Percentiles rank a stretch among this genome's conserved stretches.
Evolutionary conservation across 495 filamentous ascomycete species (phyloP).

Genomic region (Annulohypoxylon bovei): DNA sequence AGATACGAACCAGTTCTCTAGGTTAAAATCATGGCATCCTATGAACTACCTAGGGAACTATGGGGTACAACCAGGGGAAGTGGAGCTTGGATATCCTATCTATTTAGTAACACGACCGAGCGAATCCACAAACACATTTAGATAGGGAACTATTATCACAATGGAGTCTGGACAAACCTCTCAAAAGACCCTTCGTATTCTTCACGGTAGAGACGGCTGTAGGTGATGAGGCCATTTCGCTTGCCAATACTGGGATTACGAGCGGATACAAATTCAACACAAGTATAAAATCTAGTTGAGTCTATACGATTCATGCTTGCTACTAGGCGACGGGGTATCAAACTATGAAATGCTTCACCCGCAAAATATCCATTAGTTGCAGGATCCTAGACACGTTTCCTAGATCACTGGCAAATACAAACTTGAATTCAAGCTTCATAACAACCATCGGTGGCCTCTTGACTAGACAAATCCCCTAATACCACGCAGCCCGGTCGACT

Average conservation of each 20-base stretch:
- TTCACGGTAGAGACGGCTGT: background rate
- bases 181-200: background rate
- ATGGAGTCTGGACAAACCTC: too few species aligned
- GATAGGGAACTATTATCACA: background rate
- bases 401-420: background rate
- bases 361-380: background rate
- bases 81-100: background rate
- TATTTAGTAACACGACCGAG: background rate
- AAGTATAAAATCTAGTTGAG: background rate
- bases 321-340: background rate
- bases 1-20: background rate
- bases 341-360: background rate
- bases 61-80: background rate
- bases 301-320: background rate
- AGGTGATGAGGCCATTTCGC: background rate
- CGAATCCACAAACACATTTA: background rate
- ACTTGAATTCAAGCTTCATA: background rate
- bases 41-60: background rate
- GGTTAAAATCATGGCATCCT: background rate
- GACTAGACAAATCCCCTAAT: slow-evolving; percentile 61
- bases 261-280: background rate
- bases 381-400: background rate
- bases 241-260: background rate
- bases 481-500: slow-evolving; percentile 58
- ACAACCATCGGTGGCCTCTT: background rate